Conservation (phyloP, 441 rosid genomes). For the Gossypium schwendimanii region DNA sequence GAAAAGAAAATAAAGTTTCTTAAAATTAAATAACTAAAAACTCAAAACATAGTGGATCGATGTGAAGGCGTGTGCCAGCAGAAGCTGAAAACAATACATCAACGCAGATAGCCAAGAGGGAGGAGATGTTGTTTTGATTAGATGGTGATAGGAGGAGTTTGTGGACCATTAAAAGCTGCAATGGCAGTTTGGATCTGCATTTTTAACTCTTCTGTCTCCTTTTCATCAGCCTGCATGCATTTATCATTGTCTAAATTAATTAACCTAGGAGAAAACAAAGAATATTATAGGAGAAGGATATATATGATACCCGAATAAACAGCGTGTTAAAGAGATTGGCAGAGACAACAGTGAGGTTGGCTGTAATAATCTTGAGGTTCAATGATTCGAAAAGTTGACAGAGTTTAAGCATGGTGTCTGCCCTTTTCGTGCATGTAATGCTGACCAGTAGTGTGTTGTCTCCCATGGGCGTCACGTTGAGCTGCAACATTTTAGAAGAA, state of each 20-base stretch:
- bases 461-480: constrained; percentile 56
- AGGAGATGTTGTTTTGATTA: too few relatives aligned
- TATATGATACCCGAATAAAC: constrained; percentile 58
- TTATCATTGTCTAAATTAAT: not conserved
- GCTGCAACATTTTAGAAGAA: constrained; percentile 27
- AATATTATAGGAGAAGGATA: not conserved
- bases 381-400: constrained; percentile 76
- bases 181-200: constrained; percentile 38
- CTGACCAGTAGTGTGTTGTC: constrained; percentile 68
- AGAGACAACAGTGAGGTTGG: constrained; percentile 61
- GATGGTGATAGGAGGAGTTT: constrained; percentile 23
- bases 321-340: constrained; percentile 71
- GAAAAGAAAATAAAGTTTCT: too few relatives aligned
- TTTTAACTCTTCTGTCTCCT: constrained; percentile 35
- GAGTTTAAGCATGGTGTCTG: constrained; percentile 78
- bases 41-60: too few relatives aligned
- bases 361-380: constrained; percentile 68
- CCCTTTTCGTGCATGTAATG: constrained; percentile 64
- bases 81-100: too few relatives aligned
- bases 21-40: too few relatives aligned
- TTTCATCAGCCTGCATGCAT: constrained; percentile 47
- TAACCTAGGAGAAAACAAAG: not conserved
- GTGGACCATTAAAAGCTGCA: constrained; percentile 36
- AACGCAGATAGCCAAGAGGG: too few relatives aligned
- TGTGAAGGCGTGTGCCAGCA: too few relatives aligned